These are phyloP conservation scores for Fonsecaea nubica DNA, from an alignment of 2,329 filamentous ascomycete genomes.

Conservation along the genomic window DNA sequence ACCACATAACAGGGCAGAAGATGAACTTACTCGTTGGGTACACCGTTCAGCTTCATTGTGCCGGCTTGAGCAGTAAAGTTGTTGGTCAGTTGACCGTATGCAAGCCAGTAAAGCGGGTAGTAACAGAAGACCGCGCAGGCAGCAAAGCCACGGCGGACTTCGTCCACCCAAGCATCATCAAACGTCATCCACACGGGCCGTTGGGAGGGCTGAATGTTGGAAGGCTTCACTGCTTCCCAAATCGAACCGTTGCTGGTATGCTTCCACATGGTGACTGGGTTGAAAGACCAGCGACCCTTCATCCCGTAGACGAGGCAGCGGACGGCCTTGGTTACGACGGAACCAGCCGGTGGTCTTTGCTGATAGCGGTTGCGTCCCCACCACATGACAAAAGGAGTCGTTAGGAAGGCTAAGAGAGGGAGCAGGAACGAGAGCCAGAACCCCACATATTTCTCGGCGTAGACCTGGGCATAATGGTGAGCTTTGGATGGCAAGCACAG, in stretches of 20 bases:
- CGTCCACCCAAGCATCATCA: constrained; percentile 82
- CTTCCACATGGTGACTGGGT: constrained; percentile 60
- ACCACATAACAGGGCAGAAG: constrained; percentile 59
- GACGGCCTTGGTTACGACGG: constrained; percentile 71
- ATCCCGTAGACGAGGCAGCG: constrained; percentile 65
- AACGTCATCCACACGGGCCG: constrained; percentile 75
- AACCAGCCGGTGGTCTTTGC: constrained; percentile 71
- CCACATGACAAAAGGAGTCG: constrained; percentile 67
- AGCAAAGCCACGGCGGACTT: constrained; percentile 72
- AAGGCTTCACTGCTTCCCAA: constrained; percentile 57
- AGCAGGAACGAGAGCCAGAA: constrained; percentile 76
- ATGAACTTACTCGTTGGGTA: constrained; percentile 66
- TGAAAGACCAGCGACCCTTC: constrained; percentile 68
- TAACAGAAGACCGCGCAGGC: constrained; percentile 71
- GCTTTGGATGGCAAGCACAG: constrained; percentile 60
- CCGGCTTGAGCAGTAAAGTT: constrained; percentile 55
- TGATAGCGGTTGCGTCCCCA: constrained; percentile 68
- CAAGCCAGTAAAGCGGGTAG: constrained; percentile 61
- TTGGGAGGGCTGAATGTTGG: constrained; percentile 60
- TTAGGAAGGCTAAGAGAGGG: constrained; percentile 68
- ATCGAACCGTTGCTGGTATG: constrained; percentile 32
- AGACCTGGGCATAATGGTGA: constrained; percentile 54
- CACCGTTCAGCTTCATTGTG: constrained; percentile 61
- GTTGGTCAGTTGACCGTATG: constrained; percentile 60
- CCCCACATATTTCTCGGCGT: constrained; percentile 75